Percentiles rank a stretch among this genome's conserved stretches.
Evolutionary conservation across 192 early-diverging fungal species (phyloP).

Genomic region (Thoreauomyces humboldtii): DNA sequence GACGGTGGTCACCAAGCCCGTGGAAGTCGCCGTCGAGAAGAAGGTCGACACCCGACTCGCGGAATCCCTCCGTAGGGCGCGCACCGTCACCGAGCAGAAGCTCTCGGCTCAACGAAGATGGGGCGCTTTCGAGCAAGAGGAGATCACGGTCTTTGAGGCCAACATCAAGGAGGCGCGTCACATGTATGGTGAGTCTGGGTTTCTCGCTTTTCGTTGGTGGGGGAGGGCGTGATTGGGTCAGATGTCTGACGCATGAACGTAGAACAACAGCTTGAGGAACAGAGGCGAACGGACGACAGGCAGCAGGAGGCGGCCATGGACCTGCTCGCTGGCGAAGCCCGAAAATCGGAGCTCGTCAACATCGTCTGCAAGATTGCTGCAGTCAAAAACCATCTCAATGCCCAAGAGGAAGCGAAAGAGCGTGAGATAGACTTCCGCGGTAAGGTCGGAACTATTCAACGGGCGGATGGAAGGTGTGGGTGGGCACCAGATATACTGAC

Average conservation of each 20-base stretch:
- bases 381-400: conserved; percentile 13
- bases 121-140: conserved; percentile 15
- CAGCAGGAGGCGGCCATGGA: conserved; percentile 19
- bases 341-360: conserved; percentile 15
- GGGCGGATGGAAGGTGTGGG: too few species aligned
- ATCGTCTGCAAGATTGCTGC: conserved; percentile 12
- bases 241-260: too few species aligned
- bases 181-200: too few species aligned
- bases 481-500: too few species aligned
- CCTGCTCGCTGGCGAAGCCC: conserved; percentile 11
- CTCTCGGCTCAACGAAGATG: conserved; percentile 9
- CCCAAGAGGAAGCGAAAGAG: conserved; percentile 22
- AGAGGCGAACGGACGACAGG: conserved; percentile 6
- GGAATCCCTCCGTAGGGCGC: neutral
- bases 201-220: too few species aligned
- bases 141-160: conserved; percentile 19
- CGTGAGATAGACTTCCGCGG: conserved; percentile 22
- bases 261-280: conserved; percentile 21
- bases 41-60: neutral
- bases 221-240: too few species aligned
- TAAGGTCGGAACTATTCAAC: too few species aligned
- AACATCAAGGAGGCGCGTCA: conserved; percentile 24
- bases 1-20: too few species aligned
- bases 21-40: too few species aligned
- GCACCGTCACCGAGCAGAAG: conserved; percentile 17